Percentiles rank a stretch among this genome's conserved stretches.
phyloP scores from a whole-genome alignment of 192 early-diverging fungal genomes.

The Linnemannia hyalina region DNA sequence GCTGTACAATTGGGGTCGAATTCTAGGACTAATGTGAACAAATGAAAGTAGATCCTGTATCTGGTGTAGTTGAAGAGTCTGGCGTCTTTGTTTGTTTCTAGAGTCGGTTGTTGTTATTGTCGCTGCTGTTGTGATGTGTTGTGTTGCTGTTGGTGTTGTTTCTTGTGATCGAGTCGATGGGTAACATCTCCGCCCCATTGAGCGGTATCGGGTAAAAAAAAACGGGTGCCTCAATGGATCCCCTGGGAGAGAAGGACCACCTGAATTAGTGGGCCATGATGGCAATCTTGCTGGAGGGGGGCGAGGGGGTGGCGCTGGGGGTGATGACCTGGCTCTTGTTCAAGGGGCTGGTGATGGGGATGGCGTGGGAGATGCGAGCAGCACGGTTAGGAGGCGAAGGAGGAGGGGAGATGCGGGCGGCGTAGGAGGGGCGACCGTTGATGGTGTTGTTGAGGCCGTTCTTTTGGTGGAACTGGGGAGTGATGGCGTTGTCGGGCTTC shows the following conservation, averaged over 20 bases:
- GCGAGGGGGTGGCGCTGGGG: slow-evolving; percentile 31
- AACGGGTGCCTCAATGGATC: not conserved
- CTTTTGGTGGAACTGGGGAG: slow-evolving; percentile 18
- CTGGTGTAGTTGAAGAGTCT: not conserved
- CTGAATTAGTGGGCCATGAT: slow-evolving; percentile 45
- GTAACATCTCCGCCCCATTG: not conserved
- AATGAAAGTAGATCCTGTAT: not conserved
- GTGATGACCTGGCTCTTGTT: slow-evolving; percentile 47
- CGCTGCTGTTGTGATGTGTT: not conserved
- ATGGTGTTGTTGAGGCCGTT: not conserved
- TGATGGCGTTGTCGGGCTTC: slow-evolving; percentile 17
- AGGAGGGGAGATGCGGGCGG: slow-evolving; percentile 49
- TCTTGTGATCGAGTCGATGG: not conserved
- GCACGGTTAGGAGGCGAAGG: slow-evolving; percentile 31
- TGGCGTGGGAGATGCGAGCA: slow-evolving; percentile 39
- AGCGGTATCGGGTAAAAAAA: not conserved
- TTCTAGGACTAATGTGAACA: not conserved
- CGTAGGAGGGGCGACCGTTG: slow-evolving; percentile 33
- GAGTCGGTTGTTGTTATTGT: not conserved
- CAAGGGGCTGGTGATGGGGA: slow-evolving; percentile 49
- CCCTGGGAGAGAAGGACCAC: not conserved
- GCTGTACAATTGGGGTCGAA: not conserved
- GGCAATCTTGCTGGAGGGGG: slow-evolving; percentile 44
- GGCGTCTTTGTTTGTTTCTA: not conserved
- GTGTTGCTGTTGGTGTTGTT: not conserved